Evolutionary conservation across 1,284 basidiomycete genomes (phyloP).

Genomic region (Takashimella koratensis): DNA sequence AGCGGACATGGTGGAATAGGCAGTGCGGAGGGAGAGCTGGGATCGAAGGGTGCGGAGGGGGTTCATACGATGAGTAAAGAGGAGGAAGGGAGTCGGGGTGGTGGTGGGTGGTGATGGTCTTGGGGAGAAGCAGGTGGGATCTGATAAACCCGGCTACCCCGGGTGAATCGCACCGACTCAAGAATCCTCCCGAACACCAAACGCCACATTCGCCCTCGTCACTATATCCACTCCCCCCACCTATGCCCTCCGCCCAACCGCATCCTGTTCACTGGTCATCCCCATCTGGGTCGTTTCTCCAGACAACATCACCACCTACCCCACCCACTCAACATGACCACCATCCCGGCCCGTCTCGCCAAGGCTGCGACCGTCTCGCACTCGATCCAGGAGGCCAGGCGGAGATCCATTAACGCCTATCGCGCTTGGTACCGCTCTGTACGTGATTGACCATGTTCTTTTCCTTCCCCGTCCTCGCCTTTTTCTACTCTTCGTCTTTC

Average conservation of each 20-base stretch:
- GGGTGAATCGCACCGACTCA: background rate
- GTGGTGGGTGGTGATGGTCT: too few relatives aligned
- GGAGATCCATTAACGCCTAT: slow-evolving; percentile 74
- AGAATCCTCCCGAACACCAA: too few relatives aligned
- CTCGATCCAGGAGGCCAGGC: slow-evolving; percentile 64
- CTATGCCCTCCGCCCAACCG: background rate
- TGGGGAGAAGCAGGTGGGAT: too few relatives aligned
- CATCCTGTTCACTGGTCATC: background rate
- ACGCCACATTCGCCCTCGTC: background rate
- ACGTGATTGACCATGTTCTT: slow-evolving; percentile 45
- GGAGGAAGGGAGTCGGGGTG: too few relatives aligned
- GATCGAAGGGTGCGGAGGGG: too few relatives aligned
- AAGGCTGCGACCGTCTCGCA: slow-evolving; percentile 61
- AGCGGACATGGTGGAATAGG: background rate
- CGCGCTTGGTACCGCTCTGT: slow-evolving; percentile 88
- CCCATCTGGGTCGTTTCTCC: background rate
- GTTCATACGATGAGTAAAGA: too few relatives aligned
- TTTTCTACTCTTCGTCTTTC: background rate
- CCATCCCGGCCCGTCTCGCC: slow-evolving; percentile 87
- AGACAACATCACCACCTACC: background rate
- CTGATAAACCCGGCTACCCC: too few relatives aligned
- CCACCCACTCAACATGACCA: slow-evolving; percentile 59
- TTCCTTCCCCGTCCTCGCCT: slow-evolving; percentile 1
- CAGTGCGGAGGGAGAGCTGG: background rate
- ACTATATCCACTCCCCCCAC: background rate